Evolutionary conservation across 139 green algal species (phyloP), one percentile per base, ranked within the genome.

Genomic region (Picocystis salinarum): DNA sequence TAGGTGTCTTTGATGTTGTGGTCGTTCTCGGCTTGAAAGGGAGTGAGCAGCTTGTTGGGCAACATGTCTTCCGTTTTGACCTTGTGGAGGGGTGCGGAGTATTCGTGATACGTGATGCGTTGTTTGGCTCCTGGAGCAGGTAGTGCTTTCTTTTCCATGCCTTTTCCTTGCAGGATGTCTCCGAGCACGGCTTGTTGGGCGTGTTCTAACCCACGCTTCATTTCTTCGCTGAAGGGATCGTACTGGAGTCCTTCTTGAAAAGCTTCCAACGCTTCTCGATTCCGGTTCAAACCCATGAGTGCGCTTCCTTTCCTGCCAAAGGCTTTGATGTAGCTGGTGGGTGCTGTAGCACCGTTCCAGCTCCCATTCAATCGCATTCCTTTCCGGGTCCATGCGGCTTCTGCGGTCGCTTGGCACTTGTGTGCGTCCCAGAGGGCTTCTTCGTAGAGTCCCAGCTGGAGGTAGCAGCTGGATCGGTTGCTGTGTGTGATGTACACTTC

Each of bases 11-110:
- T 71, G 19, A 80, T 69, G 52, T 76, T 55, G 39, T 80, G 56
- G 49, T 88, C 75, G 42, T 71, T 79, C 40, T 88, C 71, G n/a
- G 75, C 79, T 51, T 76, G 60, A 40, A 76, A 79, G 13, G 71
- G 71, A 2, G 70, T 77, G 1, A 82, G 61, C 20, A 82, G 61
- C 40, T 64, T 39, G 3, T 15, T 37, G 6, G 73, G 73, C 37
- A 82, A 64, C 58, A 77, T 65, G 41, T 80, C 55, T 22, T 75
- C 61, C 12, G 30, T 41, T 24, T 50, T 44, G 30, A 64, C 52
- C 20, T 50, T 46, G 58, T 82, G 73, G 40, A 82, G 48, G 0
- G 70, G 66, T 3, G 67, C 58, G 18, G 66, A 45, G 42, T 66
- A 53, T 0, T 58, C 37, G 42, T 76, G 66, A 13, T 58, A 65